Percentiles rank a stretch among this genome's conserved stretches.
These are phyloP conservation scores for Galium porrigens DNA, from an alignment of 305 asterid genomes.

Conservation along the genomic window DNA sequence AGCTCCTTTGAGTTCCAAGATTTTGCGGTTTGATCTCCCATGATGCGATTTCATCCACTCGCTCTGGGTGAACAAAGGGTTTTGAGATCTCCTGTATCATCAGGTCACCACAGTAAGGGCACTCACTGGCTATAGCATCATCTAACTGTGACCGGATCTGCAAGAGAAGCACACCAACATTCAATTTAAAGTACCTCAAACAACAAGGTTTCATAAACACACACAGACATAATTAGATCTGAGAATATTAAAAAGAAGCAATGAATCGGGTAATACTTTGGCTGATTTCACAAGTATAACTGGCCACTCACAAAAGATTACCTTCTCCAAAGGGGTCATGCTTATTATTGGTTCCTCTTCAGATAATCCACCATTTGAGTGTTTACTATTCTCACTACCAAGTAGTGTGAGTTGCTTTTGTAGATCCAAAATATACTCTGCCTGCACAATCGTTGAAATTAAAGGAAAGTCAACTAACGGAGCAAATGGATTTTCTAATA, in stretches of 20 bases:
- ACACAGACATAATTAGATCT: not conserved
- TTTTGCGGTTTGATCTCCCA: slow-evolving; percentile 67
- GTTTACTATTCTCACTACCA: slow-evolving; percentile 57
- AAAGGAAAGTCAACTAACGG: not conserved
- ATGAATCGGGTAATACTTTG: not conserved
- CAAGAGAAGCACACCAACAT: slow-evolving; percentile 3
- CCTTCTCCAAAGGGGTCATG: slow-evolving; percentile 66
- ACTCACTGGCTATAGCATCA: slow-evolving; percentile 78
- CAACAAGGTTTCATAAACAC: not conserved
- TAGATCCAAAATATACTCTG: slow-evolving; percentile 76
- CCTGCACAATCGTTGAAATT: slow-evolving; percentile 33
- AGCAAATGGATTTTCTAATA: not conserved
- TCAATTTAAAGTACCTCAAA: not conserved
- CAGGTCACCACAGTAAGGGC: slow-evolving; percentile 85
- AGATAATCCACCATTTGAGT: slow-evolving; percentile 43
- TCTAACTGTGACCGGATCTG: slow-evolving; percentile 89
- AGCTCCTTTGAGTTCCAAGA: slow-evolving; percentile 49
- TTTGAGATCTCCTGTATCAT: slow-evolving; percentile 76
- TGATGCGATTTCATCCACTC: slow-evolving; percentile 41
- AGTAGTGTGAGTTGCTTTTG: slow-evolving; percentile 79
- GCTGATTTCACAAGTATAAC: not conserved
- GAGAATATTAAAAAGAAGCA: not conserved
- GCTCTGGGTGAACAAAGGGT: slow-evolving; percentile 56
- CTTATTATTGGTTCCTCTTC: slow-evolving; percentile 59
- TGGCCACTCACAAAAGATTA: slow-evolving; percentile 16